Evolutionary conservation across 1,284 basidiomycete genomes (phyloP), one percentile per base, ranked within the genome.

Genomic region (Meira nashicola): DNA sequence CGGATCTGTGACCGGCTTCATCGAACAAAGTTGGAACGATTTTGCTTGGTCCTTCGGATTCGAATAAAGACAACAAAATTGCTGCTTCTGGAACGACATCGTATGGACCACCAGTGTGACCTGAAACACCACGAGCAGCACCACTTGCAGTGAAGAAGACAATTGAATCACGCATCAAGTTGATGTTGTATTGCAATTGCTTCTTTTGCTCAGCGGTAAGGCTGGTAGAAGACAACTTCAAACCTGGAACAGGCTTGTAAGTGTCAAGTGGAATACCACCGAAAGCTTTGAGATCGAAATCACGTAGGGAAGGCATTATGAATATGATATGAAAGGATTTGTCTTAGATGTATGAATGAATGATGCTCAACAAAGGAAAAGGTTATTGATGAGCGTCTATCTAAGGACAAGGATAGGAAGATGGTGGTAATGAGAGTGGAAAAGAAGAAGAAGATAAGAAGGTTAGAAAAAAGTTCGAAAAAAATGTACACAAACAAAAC

Each of bases 31-130:
- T 78, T 50, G 72, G 71, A 37, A 75, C 63, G 62, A 66, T 79
- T 58, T 76, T 73, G 28, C 62, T 60, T 38, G 68, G 62, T 33
- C 28, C 28, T 38, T 87, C 82, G 12, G 85, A 85, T 54, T 86
- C 83, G 75, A 90, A 87, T 61, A 90, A 81, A 44, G 85, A 83
- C 43, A 89, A 83, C 50, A 89, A 80, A 62, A 90, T 84, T 76
- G 84, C 85, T 40, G 89, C 86, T 79, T 90, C 89, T 0, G 88
- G 88, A 10, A 89, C 87, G 37, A 89, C 90, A 77, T 91, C 89
- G 73, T 85, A 91, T 3, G 89, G 87, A 71, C 89, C 89, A 68
- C 58, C 59, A 46, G 89, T 89, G 78, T 91, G 89, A 33, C 89
- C 89, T 67, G 87, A 88, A 51, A 89, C 87, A 52, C 64, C 57